Base-by-base conservation (phyloP, 176 grass and related monocot species). In the Musa troglodytarum region DNA sequence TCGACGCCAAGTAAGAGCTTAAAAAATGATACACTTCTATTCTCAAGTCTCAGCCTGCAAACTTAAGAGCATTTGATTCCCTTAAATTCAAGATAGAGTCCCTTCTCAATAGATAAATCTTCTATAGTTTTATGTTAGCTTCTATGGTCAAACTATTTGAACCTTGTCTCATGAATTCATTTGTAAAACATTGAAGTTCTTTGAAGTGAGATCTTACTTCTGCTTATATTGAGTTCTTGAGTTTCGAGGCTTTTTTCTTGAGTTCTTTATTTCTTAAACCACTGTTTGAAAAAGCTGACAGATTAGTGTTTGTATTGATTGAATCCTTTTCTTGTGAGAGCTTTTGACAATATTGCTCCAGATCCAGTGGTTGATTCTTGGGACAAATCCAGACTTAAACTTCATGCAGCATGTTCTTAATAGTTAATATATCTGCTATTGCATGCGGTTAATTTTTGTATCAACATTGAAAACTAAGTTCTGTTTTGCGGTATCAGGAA, bases 401-500 rank as follows among this genome's bases (percentile, higher is more conserved):
- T 6, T 29, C 9, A 24, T 49, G 16, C 49, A 50, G 1, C 43
- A 19, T 11, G 20, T 11, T 14, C 25, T 11, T 8, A 58, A 19
- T 8, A 12, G 1, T 10, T 22, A 11, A 24, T 61, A 11, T 15
- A 3, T 71, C 19, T 24, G 1, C 9, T 72, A 15, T 71, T n/a
- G 9, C 19, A 68, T 49, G 12, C 52, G 6, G 8, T 62, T 51
- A 8, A 4, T 24, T 68, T 25, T 53, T 28, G 6, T 0, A 23
- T 29, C 66, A 80, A 73, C 43, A 54, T 57, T 28, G 52, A 70
- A 64, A 81, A 80, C 59, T 3, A 28, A 21, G 65, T 83, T 56
- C n/a, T 81, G 56, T 20, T 50, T 65, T 11, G n/a, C 13, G 16
- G 73, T 11, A 63, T 65, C 82, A 97, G 90, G 69, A 86, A 4